phyloP scores from a whole-genome alignment of 225 moss, liverwort and hornwort species.

The Marchantia polymorpha region DNA sequence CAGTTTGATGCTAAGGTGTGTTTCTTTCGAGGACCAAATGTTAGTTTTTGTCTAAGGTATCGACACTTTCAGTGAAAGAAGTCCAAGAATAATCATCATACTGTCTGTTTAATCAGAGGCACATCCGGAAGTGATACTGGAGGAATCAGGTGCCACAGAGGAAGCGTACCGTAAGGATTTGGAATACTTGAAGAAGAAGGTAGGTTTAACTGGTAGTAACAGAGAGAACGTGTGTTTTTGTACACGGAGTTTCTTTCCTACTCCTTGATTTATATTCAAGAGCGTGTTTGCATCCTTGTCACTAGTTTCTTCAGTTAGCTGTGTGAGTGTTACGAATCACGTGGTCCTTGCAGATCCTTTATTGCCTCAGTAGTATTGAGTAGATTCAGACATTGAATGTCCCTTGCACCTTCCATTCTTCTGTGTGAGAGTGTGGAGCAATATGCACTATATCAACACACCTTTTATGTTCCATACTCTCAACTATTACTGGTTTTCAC shows the following conservation, averaged over 20 bases:
- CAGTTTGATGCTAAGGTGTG: neutral
- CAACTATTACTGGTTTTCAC: neutral
- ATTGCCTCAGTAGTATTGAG: too few relatives aligned
- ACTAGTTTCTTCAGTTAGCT: neutral
- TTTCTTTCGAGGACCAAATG: too few relatives aligned
- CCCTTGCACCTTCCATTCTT: too few relatives aligned
- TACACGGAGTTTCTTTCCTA: neutral
- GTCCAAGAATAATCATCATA: too few relatives aligned
- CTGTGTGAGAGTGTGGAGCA: too few relatives aligned
- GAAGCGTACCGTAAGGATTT: conserved; percentile 54
- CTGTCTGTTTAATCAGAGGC: conserved; percentile 36
- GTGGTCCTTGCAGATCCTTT: too few relatives aligned
- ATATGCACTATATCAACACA: too few relatives aligned
- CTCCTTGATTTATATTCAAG: neutral
- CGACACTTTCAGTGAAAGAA: too few relatives aligned
- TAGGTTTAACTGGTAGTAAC: neutral
- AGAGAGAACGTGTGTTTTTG: neutral
- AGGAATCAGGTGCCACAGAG: conserved; percentile 50
- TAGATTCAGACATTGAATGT: too few relatives aligned
- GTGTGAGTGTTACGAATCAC: neutral
- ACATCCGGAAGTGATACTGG: conserved; percentile 50
- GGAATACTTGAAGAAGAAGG: conserved; percentile 51
- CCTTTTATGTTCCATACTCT: too few relatives aligned
- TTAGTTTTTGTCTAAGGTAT: too few relatives aligned
- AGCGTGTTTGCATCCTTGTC: neutral